phyloP scores from a whole-genome alignment of 2,329 filamentous ascomycete genomes.

The Escovopsis sp. region DNA sequence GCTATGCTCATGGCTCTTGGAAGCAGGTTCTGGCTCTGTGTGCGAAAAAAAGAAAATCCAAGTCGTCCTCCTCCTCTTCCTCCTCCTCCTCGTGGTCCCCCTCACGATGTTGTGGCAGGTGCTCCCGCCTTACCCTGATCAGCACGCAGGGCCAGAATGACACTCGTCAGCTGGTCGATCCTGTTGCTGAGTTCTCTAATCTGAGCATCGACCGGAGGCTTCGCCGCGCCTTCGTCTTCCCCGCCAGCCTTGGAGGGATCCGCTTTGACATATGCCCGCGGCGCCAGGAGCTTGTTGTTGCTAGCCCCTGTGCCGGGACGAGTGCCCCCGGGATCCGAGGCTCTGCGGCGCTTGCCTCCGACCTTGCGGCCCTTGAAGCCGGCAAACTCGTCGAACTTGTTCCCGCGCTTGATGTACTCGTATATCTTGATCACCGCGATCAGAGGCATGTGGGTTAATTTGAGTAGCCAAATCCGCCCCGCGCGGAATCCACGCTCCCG shows the following conservation, averaged over 20 bases:
- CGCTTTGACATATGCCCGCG: slow-evolving; percentile 7
- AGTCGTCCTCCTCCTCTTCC: no score
- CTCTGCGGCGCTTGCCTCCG: slow-evolving; percentile 9
- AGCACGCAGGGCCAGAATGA: slow-evolving; percentile 35
- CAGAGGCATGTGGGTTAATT: slow-evolving; percentile 49
- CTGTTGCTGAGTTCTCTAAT: slow-evolving; percentile 39
- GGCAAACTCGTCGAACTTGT: slow-evolving; percentile 27
- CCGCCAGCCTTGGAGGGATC: slow-evolving; percentile 6
- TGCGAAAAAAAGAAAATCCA: no score
- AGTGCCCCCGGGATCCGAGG: slow-evolving; percentile 7
- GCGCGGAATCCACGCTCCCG: slow-evolving; percentile 47
- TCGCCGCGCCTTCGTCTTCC: slow-evolving; percentile 23
- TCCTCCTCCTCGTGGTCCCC: no score
- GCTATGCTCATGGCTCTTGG: no score
- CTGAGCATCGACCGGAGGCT: slow-evolving; percentile 31
- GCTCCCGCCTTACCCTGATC: slow-evolving; percentile 2
- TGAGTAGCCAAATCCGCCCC: slow-evolving; percentile 45
- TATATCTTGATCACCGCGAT: slow-evolving; percentile 55
- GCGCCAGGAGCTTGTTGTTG: slow-evolving; percentile 4
- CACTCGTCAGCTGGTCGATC: slow-evolving; percentile 41
- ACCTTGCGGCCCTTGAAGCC: slow-evolving; percentile 31
- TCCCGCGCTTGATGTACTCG: slow-evolving; percentile 32
- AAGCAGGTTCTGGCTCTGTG: no score
- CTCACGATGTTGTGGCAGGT: neutral
- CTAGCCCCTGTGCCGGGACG: slow-evolving; percentile 5